A percentile compares a stretch with the other conserved stretches of the same genome.
Conservation (phyloP, 2,329 filamentous ascomycete genomes). For the Diaporthe sp. region DNA sequence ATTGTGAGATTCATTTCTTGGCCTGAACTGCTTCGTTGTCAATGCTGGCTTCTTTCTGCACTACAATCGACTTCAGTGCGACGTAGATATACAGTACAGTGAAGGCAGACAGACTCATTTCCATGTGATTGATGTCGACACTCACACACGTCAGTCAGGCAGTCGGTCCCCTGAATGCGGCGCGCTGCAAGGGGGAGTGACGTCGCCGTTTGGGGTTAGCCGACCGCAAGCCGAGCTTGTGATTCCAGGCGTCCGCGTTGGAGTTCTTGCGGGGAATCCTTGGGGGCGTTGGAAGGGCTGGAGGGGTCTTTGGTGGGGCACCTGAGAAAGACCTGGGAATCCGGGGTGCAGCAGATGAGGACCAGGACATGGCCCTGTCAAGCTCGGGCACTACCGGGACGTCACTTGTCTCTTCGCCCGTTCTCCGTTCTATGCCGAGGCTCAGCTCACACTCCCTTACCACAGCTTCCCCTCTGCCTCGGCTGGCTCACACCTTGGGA, state of each 20-base stretch:
- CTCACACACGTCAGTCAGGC: constrained; percentile 19
- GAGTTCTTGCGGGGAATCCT: constrained; percentile 29
- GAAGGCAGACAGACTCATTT: not conserved
- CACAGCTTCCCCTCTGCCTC: constrained; percentile 17
- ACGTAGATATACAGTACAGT: not conserved
- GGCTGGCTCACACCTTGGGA: not conserved
- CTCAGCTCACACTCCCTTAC: not conserved
- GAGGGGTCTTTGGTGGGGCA: not conserved
- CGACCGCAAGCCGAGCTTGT: constrained; percentile 35
- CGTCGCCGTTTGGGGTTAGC: constrained; percentile 35
- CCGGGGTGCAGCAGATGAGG: constrained; percentile 5
- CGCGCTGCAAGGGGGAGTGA: constrained; percentile 23
- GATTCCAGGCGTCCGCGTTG: constrained; percentile 18
- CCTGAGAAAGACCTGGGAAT: not conserved
- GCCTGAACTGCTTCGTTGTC: not conserved
- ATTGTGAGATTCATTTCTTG: not conserved
- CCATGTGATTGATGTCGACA: constrained; percentile 28
- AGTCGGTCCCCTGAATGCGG: not conserved
- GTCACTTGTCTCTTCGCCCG: not conserved
- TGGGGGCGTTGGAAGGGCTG: not conserved
- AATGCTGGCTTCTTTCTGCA: not conserved
- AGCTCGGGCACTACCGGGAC: constrained; percentile 20
- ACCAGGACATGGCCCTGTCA: not conserved
- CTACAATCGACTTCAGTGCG: not conserved
- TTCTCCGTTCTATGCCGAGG: constrained; percentile 23